phyloP scores from a whole-genome alignment of 2,329 filamentous ascomycete species.

The Fusarium sp. region DNA sequence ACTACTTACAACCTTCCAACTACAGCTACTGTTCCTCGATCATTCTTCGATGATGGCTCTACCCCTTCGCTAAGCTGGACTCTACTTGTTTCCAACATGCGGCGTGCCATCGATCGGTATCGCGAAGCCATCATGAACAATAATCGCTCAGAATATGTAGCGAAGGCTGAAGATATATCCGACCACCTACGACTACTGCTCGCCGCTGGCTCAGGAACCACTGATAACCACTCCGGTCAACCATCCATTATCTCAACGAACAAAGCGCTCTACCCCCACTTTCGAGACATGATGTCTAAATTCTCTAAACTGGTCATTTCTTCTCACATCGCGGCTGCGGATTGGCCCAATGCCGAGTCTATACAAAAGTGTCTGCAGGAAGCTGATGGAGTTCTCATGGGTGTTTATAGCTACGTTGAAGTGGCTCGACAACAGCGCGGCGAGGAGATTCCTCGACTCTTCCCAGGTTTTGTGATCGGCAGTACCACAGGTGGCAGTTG shows the following conservation, averaged over 20 bases:
- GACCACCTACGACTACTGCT: conserved; percentile 94
- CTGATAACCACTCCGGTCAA: conserved; percentile 98
- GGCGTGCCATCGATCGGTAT: conserved; percentile 89
- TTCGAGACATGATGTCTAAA: conserved; percentile 99
- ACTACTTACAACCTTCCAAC: conserved; percentile 70
- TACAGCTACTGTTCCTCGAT: conserved; percentile 77
- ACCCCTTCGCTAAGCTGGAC: conserved; percentile 89
- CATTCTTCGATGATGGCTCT: conserved; percentile 92
- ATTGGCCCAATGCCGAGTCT: conserved; percentile 95
- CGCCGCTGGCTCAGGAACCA: conserved; percentile 96
- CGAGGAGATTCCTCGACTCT: conserved; percentile 91
- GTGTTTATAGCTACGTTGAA: conserved; percentile 96
- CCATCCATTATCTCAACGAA: conserved; percentile 99
- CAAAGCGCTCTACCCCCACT: conserved; percentile 96
- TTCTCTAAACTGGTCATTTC: conserved; percentile 99
- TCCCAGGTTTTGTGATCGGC: conserved; percentile 93
- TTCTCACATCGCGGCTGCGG: conserved; percentile 95
- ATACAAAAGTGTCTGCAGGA: conserved; percentile 96
- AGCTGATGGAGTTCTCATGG: conserved; percentile 94
- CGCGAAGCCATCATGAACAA: conserved; percentile 88
- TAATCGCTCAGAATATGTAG: conserved; percentile 90
- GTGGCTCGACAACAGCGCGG: conserved; percentile 93
- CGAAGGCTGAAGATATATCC: conserved; percentile 96
- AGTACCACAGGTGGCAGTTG: conserved; percentile 89
- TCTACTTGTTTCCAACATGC: conserved; percentile 92